A percentile compares a stretch with the other conserved stretches of the same genome.
Conservation (phyloP, 441 rosid species). For the Gossypium schwendimanii region DNA sequence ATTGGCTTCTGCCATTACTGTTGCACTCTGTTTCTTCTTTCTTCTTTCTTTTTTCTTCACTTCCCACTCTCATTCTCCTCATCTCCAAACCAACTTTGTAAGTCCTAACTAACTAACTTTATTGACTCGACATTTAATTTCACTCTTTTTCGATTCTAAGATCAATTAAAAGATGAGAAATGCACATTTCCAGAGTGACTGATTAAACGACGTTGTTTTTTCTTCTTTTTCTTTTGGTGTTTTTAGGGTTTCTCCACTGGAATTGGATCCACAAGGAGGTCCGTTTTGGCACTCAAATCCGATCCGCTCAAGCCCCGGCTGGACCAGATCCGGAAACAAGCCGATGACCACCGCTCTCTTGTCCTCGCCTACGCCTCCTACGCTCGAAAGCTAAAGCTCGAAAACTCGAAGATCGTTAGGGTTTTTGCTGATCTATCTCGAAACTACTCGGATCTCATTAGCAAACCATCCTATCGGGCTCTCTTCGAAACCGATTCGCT, state of each 20-base stretch:
- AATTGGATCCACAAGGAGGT: slow-evolving; percentile 56
- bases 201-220: not conserved
- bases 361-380: slow-evolving; percentile 81
- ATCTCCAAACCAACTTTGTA: slow-evolving; percentile 37
- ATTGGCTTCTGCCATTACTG: slow-evolving; percentile 35
- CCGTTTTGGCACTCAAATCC: slow-evolving; percentile 70
- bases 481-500: slow-evolving; percentile 54
- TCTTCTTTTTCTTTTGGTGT: not conserved
- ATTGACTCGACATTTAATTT: not conserved
- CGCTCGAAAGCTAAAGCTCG: slow-evolving; percentile 89
- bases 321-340: slow-evolving; percentile 91
- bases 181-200: not conserved
- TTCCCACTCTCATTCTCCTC: slow-evolving; percentile 37
- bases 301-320: slow-evolving; percentile 84
- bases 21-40: slow-evolving; percentile 44
- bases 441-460: slow-evolving; percentile 73
- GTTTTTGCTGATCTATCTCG: slow-evolving; percentile 79
- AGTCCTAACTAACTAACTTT: slow-evolving; percentile 11
- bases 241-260: slow-evolving; percentile 37
- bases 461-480: slow-evolving; percentile 53
- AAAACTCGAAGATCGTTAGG: slow-evolving; percentile 82
- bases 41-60: slow-evolving; percentile 47
- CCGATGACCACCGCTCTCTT: slow-evolving; percentile 80
- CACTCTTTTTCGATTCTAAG: not conserved
- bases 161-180: not conserved